Evolutionary conservation across 1,284 basidiomycete genomes (phyloP), one percentile per base, ranked within the genome.

Genomic region (Moesziomyces sp.): DNA sequence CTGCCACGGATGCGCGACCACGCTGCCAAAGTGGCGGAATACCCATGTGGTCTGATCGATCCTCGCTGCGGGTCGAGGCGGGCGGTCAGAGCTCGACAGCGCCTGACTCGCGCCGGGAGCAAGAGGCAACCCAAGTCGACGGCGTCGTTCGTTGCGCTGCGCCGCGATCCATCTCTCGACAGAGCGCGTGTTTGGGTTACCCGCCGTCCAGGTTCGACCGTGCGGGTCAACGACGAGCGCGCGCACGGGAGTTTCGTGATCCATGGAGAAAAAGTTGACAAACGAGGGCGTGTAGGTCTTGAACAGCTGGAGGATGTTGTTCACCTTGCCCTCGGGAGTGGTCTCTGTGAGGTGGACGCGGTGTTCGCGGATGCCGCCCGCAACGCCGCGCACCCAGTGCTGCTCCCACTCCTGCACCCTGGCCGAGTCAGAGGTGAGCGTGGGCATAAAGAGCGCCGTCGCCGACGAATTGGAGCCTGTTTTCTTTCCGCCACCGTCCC

Each of bases 201-300:
- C 60, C 4, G 69, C 74, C 0, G 77, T 73, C 77, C 77, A 78
- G 18, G 52, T 53, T 16, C 77, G 59, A 3, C 77, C 77, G 10
- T 61, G 50, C n/a, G 54, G 44, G 38, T 78, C 77, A 1, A 72
- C 48, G 1, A 58, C 77, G 0, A 78, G 44, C 1, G 74, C 77
- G 11, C 60, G 55, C 16, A 66, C 46, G 13, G 74, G 66, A 7
- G 26, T 47, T 10, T 61, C 57, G 42, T 57, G 52, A 16, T 66
- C 56, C 16, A 52, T 26, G 11, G 46, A 38, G 54, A 65, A 68
- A 28, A 76, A 76, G 52, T 62, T 72, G 52, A 76, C 71, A 47
- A 75, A 78, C 24, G 62, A 63, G 0, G 77, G 77, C 19, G 71
- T 72, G 50, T 78, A 78, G 5, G 65, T 76, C 54, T 72, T 68